Conservation (phyloP, 495 filamentous ascomycete species). For the Tuber microsphaerosporum region DNA sequence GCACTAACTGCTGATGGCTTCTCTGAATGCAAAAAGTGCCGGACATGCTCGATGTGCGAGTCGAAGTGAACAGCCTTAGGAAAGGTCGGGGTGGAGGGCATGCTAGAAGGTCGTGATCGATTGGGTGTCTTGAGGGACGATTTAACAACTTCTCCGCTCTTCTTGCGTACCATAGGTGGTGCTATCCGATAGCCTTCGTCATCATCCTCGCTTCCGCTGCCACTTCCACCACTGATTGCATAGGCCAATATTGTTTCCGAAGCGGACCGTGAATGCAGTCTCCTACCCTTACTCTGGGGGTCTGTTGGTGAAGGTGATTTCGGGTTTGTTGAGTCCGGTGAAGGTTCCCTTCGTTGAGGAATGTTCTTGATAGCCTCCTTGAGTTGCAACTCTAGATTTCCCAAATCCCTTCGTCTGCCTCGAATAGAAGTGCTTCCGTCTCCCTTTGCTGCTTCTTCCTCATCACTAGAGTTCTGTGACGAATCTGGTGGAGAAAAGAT, state of each 20-base stretch:
- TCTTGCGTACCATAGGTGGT: constrained; percentile 92
- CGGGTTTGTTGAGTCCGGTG: constrained; percentile 34
- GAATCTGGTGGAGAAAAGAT: constrained; percentile 87
- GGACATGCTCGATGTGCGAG: constrained; percentile 83
- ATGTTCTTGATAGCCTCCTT: constrained; percentile 77
- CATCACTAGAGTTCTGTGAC: constrained; percentile 67
- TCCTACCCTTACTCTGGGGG: constrained; percentile 42
- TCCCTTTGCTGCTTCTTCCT: constrained; percentile 56
- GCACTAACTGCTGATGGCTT: constrained; percentile 90
- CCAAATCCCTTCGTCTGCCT: constrained; percentile 48
- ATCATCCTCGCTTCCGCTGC: constrained; percentile 47
- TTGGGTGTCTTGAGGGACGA: constrained; percentile 77
- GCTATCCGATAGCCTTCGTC: constrained; percentile 55
- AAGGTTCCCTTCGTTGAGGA: constrained; percentile 61
- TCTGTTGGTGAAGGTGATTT: constrained; percentile 25
- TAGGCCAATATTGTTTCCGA: constrained; percentile 63
- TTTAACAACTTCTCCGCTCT: constrained; percentile 92
- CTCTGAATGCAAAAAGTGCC: constrained; percentile 90
- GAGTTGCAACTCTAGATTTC: constrained; percentile 68
- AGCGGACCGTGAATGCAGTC: constrained; percentile 67
- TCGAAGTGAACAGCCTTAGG: constrained; percentile 95
- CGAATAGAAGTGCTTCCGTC: constrained; percentile 28
- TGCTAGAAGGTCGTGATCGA: constrained; percentile 77
- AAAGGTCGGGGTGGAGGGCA: constrained; percentile 95
- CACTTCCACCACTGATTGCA: constrained; percentile 42